phyloP scores from a whole-genome alignment of 805 yeast genomes.

The Metschnikowia santaceciliae region DNA sequence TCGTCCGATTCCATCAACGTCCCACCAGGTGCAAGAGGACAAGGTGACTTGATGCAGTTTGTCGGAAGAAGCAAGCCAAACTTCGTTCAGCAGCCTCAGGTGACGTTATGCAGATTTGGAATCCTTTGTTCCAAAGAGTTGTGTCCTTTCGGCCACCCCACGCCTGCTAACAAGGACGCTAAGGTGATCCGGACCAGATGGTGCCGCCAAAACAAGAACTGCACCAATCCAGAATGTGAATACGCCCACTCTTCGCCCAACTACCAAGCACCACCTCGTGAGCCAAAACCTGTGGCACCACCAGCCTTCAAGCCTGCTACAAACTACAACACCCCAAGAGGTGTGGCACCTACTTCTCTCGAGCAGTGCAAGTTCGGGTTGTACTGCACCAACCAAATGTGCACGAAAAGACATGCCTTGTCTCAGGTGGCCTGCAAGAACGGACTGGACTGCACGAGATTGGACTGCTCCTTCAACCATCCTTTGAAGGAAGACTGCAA shows the following conservation, averaged over 20 bases:
- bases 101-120: conserved; percentile 70
- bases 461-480: conserved; percentile 80
- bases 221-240: conserved; percentile 58
- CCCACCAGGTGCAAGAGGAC: conserved; percentile 42
- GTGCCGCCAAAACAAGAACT: conserved; percentile 70
- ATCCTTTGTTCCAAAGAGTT: conserved; percentile 67
- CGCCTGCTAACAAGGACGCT: conserved; percentile 75
- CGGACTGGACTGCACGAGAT: conserved; percentile 72
- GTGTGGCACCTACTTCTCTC: conserved; percentile 45
- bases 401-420: conserved; percentile 83
- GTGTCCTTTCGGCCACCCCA: conserved; percentile 91
- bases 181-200: conserved; percentile 64
- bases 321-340: background rate
- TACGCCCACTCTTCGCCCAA: conserved; percentile 82
- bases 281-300: conserved; percentile 8
- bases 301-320: conserved; percentile 3
- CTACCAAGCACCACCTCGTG: conserved; percentile 30
- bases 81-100: conserved; percentile 23
- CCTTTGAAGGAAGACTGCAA: conserved; percentile 78
- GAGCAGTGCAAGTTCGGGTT: conserved; percentile 82
- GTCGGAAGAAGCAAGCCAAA: conserved; percentile 35
- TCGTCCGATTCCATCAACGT: conserved; percentile 22
- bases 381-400: conserved; percentile 70
- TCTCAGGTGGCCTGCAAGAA: conserved; percentile 73
- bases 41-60: conserved; percentile 60